Evolutionary conservation across 1,284 basidiomycete genomes (phyloP).

Genomic region (Apiotrichum sp.): DNA sequence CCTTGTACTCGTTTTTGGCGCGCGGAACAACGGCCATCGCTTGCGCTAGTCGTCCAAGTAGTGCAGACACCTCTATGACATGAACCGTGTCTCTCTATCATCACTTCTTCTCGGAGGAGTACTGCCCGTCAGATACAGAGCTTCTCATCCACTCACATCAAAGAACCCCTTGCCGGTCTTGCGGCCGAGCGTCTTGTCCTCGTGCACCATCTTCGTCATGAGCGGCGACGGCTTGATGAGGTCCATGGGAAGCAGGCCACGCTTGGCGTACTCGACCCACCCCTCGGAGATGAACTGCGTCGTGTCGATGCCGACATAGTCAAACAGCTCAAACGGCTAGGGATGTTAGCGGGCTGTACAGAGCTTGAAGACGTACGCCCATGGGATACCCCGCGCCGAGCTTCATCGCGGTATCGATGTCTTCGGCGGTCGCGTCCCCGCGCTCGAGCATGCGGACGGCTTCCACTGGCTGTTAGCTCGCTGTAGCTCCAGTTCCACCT

Average conservation of each 20-base stretch:
- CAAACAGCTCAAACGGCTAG: constrained; percentile 53
- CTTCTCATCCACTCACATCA: constrained; percentile 10
- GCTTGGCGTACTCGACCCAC: constrained; percentile 51
- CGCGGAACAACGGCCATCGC: constrained; percentile 35
- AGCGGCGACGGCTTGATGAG: constrained; percentile 49
- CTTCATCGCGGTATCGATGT: constrained; percentile 57
- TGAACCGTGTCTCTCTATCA: not conserved
- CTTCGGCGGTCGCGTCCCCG: constrained; percentile 53
- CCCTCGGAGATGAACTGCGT: constrained; percentile 51
- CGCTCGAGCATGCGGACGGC: constrained; percentile 55
- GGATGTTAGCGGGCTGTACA: no score
- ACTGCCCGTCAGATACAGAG: not conserved
- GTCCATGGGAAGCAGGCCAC: constrained; percentile 47
- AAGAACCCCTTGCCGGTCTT: constrained; percentile 52
- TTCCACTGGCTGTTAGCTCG: constrained; percentile 43
- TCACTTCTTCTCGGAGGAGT: not conserved
- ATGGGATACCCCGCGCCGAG: constrained; percentile 52
- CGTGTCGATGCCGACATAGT: constrained; percentile 51
- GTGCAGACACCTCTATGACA: not conserved
- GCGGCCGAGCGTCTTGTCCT: constrained; percentile 52
- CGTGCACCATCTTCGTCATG: constrained; percentile 51
- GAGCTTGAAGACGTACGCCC: not conserved
- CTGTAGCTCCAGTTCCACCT: constrained; percentile 6
- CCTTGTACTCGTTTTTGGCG: constrained; percentile 78
- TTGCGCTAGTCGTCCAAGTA: no score